phyloP scores from a whole-genome alignment of 1,284 basidiomycete species.

The Trametes versicolor region DNA sequence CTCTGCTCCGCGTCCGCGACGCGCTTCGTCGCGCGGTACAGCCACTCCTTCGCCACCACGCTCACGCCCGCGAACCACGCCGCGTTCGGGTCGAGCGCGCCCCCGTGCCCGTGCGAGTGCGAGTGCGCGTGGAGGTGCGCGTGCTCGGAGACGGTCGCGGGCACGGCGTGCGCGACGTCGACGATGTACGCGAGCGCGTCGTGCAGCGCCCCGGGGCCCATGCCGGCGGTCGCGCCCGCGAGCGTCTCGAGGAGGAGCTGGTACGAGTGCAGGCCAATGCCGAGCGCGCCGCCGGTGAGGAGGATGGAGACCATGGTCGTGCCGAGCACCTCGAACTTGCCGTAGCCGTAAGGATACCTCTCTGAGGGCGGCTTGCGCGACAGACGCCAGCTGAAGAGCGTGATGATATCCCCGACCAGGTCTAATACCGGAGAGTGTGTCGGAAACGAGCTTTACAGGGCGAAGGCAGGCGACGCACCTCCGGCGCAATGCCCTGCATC shows the following conservation, averaged over 20 bases:
- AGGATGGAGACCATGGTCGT: constrained; percentile 87
- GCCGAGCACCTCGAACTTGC: constrained; percentile 95
- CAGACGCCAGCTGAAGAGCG: constrained; percentile 91
- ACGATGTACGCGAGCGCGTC: constrained; percentile 67
- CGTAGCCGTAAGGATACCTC: constrained; percentile 88
- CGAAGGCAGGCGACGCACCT: constrained; percentile 58
- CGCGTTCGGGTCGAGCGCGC: constrained; percentile 90
- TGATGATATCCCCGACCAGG: constrained; percentile 92
- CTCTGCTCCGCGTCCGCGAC: constrained; percentile 93
- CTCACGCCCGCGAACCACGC: constrained; percentile 94
- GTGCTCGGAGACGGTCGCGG: constrained; percentile 52
- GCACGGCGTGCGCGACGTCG: constrained; percentile 61
- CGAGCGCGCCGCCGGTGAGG: constrained; percentile 87
- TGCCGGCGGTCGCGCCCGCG: constrained; percentile 60
- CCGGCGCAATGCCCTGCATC: constrained; percentile 96
- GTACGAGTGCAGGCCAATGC: constrained; percentile 95
- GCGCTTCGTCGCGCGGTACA: constrained; percentile 87
- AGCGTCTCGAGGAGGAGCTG: constrained; percentile 79
- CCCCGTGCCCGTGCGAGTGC: constrained; percentile 55
- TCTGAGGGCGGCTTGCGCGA: constrained; percentile 83
- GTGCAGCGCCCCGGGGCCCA: constrained; percentile 70
- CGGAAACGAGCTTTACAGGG: constrained; percentile 20
- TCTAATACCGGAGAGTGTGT: constrained; percentile 51
- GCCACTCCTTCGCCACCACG: constrained; percentile 90
- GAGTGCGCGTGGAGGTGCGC: constrained; percentile 66